A percentile compares a stretch with the other conserved stretches of the same genome.
Conservation (phyloP, 2,329 filamentous ascomycete genomes). For the Arthrobotrys sphaeroides region DNA sequence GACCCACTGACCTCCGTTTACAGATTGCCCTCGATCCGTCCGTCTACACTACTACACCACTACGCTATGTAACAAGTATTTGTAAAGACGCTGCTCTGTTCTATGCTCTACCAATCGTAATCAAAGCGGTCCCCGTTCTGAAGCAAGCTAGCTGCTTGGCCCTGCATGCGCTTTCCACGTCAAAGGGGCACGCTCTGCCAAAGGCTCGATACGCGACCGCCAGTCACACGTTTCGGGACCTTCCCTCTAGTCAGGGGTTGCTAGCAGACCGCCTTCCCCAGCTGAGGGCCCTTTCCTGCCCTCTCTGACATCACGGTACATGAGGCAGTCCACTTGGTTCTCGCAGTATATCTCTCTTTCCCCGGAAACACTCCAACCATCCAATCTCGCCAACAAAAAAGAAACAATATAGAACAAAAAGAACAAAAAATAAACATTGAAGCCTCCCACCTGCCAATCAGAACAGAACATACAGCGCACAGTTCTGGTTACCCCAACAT, state of each 20-base stretch:
- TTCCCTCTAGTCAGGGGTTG: conserved; percentile 7
- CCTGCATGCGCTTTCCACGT: conserved; percentile 37
- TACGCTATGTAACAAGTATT: too few relatives aligned
- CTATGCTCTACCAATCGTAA: conserved; percentile 3
- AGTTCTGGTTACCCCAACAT: conserved; percentile 10
- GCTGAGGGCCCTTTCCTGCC: neutral
- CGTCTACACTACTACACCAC: too few relatives aligned
- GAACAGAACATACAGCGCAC: conserved; percentile 38
- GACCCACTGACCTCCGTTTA: too few relatives aligned
- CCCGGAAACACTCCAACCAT: conserved; percentile 1
- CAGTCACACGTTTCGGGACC: conserved; percentile 13
- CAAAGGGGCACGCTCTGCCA: conserved; percentile 3
- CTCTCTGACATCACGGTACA: conserved; percentile 44
- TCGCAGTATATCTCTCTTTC: neutral
- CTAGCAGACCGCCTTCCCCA: neutral
- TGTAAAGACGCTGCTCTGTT: too few relatives aligned
- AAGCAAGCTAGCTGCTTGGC: conserved; percentile 47
- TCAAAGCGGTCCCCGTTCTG: conserved; percentile 20
- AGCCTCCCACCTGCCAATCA: conserved; percentile 15
- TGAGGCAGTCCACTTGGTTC: neutral
- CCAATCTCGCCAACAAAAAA: neutral
- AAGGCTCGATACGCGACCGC: conserved; percentile 48
- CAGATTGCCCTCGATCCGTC: too few relatives aligned
- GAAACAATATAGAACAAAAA: neutral
- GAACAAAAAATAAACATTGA: neutral